phyloP scores from a whole-genome alignment of 2,329 filamentous ascomycete species.

The Decorospora gaudefroyi region DNA sequence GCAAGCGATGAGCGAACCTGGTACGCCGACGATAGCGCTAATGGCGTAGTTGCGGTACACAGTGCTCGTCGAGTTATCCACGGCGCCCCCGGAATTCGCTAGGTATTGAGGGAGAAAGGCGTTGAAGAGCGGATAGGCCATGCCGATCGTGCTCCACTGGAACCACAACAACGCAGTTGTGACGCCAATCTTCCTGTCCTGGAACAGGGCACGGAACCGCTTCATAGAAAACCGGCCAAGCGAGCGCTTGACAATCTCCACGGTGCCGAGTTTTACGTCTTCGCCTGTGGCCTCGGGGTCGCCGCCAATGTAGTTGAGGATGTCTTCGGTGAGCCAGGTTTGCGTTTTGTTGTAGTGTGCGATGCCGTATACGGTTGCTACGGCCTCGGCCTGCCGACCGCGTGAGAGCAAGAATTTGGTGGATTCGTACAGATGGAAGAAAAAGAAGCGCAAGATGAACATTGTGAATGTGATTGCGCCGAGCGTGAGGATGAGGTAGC shows the following conservation, averaged over 20 bases:
- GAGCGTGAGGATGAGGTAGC: conserved; percentile 71
- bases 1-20: conserved; percentile 74
- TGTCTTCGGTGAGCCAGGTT: conserved; percentile 67
- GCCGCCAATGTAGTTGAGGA: conserved; percentile 59
- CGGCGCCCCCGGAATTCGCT: conserved; percentile 56
- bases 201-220: conserved; percentile 67
- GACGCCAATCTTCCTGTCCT: conserved; percentile 53
- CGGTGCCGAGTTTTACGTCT: conserved; percentile 48
- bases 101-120: conserved; percentile 89
- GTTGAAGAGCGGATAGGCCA: conserved; percentile 88
- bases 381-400: conserved; percentile 77
- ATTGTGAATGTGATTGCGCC: conserved; percentile 74
- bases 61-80: conserved; percentile 35
- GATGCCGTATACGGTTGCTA: conserved; percentile 77
- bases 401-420: conserved; percentile 79
- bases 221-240: conserved; percentile 69
- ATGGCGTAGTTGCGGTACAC: conserved; percentile 83
- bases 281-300: conserved; percentile 49
- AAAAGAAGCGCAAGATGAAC: conserved; percentile 76
- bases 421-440: conserved; percentile 83
- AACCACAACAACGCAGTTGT: conserved; percentile 68
- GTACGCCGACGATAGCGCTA: conserved; percentile 74
- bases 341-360: conserved; percentile 67
- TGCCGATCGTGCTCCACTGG: conserved; percentile 79
- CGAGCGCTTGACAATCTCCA: conserved; percentile 61